Conservation (phyloP, 495 filamentous ascomycete genomes). For the Cercophora samala region DNA sequence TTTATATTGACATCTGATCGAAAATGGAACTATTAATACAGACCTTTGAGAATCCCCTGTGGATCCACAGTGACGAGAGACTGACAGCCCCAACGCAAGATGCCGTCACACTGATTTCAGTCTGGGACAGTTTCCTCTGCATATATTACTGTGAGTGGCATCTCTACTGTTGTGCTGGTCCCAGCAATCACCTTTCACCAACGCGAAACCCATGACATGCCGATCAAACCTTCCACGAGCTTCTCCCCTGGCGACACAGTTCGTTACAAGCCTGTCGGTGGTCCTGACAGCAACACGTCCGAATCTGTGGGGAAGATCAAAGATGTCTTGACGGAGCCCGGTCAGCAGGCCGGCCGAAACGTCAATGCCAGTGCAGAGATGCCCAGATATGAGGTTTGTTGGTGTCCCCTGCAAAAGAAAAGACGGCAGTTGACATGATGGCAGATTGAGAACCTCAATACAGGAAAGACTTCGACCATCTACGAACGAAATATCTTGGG, state of each 20-base stretch:
- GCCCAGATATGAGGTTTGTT: slow-evolving; percentile 43
- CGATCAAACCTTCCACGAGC: background rate
- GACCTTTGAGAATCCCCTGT: too few relatives aligned
- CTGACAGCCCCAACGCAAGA: background rate
- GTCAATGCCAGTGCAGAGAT: slow-evolving; percentile 38
- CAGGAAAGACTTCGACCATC: slow-evolving; percentile 40
- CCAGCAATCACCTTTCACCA: background rate
- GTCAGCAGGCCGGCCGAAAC: slow-evolving; percentile 40
- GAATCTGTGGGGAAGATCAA: slow-evolving; percentile 41
- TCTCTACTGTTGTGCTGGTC: too few relatives aligned
- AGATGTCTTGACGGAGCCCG: slow-evolving; percentile 40
- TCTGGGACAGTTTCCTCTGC: background rate
- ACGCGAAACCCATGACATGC: background rate
- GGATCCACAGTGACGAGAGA: background rate
- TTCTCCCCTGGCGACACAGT: slow-evolving; percentile 9
- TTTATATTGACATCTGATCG: too few relatives aligned
- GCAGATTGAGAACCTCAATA: slow-evolving; percentile 44
- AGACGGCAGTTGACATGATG: background rate
- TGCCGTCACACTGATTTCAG: background rate
- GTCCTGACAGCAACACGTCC: slow-evolving; percentile 38
- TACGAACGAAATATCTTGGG: slow-evolving; percentile 45
- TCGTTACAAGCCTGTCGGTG: slow-evolving; percentile 14
- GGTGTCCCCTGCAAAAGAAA: background rate
- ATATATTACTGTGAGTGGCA: background rate
- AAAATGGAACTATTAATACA: too few relatives aligned